These are phyloP conservation scores for Xylariaceae sp. DNA, from an alignment of 2,329 filamentous ascomycete species.

Conservation along the genomic window DNA sequence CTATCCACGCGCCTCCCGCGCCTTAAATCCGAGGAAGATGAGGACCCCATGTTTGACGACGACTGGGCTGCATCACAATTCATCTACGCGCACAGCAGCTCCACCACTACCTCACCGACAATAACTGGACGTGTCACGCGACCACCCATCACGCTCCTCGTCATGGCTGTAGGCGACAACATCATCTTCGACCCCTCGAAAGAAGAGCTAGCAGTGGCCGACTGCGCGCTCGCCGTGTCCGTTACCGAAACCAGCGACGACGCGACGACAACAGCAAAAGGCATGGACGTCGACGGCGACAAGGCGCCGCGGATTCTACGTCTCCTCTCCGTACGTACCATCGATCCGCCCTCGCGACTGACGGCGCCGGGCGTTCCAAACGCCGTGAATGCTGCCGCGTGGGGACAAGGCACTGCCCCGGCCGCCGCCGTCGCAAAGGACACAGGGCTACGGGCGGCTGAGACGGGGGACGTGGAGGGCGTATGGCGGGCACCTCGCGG, in stretches of 20 bases:
- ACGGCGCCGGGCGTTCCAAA: conserved; percentile 67
- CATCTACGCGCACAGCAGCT: conserved; percentile 58
- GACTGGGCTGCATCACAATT: conserved; percentile 84
- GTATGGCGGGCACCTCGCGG: conserved; percentile 85
- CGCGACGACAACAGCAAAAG: conserved; percentile 5
- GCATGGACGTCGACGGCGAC: conserved; percentile 25
- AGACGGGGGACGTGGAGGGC: conserved; percentile 57
- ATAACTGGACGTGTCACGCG: conserved; percentile 34
- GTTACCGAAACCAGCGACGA: conserved; percentile 47
- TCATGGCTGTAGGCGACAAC: conserved; percentile 79
- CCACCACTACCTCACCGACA: conserved; percentile 5
- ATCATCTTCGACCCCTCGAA: conserved; percentile 89
- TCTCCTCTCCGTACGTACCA: conserved; percentile 63
- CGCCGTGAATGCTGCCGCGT: conserved; percentile 52
- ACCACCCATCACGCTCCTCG: conserved; percentile 84
- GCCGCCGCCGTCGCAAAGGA: conserved; percentile 37
- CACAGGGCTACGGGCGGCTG: conserved; percentile 37
- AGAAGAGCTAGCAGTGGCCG: conserved; percentile 90
- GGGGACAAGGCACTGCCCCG: conserved; percentile 32
- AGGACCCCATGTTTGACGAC: conserved; percentile 96
- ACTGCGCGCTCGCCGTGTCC: conserved; percentile 80
- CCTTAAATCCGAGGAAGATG: conserved; percentile 82
- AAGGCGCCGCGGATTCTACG: conserved; percentile 41
- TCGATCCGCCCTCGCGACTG: conserved; percentile 68
- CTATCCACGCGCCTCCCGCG: conserved; percentile 78